Evolutionary conservation across 1,139 yeast genomes (phyloP).

Genomic region (Protomyces arabidopsidicola): DNA sequence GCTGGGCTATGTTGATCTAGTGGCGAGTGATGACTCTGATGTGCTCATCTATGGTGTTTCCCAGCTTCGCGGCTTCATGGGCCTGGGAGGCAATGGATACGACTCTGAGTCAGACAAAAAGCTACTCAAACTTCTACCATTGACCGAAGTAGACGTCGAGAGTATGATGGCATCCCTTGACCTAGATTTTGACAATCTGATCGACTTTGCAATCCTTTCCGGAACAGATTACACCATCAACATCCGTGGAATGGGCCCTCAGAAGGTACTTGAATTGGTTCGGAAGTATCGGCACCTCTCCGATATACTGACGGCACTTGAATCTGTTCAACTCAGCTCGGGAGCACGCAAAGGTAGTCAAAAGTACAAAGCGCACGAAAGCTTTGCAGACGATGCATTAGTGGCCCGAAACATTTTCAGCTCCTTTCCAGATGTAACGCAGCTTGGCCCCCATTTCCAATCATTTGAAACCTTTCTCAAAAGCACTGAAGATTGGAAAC

Average conservation of each 20-base stretch:
- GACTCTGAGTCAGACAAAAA: neutral
- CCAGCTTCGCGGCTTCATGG: conserved; percentile 28
- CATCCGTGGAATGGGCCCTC: conserved; percentile 13
- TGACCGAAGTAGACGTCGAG: neutral
- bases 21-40: conserved; percentile 28
- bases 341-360: conserved; percentile 6
- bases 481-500: neutral
- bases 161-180: neutral
- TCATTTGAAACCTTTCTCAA: neutral
- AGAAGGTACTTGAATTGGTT: neutral
- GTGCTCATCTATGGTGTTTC: conserved; percentile 28
- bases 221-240: conserved; percentile 18
- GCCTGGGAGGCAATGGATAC: conserved; percentile 3
- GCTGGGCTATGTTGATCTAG: conserved; percentile 14
- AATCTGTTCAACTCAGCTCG: neutral
- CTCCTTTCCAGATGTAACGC: conserved; percentile 3
- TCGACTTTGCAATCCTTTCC: conserved; percentile 19
- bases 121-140: neutral
- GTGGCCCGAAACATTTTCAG: conserved; percentile 10
- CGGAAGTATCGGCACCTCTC: neutral
- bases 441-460: neutral
- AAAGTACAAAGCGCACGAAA: conserved; percentile 1
- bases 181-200: neutral
- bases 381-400: neutral
- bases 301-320: neutral